Evolutionary conservation across 352 stramenopile species (phyloP), one percentile per base, ranked within the genome.

Genomic region (Plasmopara halstedii): DNA sequence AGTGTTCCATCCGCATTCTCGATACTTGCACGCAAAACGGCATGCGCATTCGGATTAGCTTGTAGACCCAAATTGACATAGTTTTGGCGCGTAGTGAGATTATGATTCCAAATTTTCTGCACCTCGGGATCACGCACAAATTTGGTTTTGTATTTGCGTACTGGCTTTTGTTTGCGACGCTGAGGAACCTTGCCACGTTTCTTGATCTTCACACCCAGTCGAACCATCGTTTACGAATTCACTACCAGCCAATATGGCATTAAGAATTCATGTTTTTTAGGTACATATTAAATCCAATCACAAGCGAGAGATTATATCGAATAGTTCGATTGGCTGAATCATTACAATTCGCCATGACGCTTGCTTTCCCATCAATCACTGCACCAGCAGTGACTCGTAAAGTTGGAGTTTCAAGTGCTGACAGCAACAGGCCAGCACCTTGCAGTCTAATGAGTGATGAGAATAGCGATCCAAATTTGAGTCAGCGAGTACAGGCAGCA

Each of bases 41-140:
- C 35, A 53, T 74, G 55, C 33, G 58, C 66, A 67, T 91, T 91
- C 17, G 80, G 75, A 51, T 91, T 58, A 37, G 52, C 67, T 41
- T 79, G 60, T 19, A 91, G 64, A 0, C 77, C 80, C 36, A 91
- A 79, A 6, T 72, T 69, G 22, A 57, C 74, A 62, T 88, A 91
- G 66, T 91, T 91, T 50, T 91, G 80, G 54, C 63, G 68, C 23
- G 73, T 85, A 32, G 80, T 91, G 57, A 81, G 70, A 41, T 78
- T 72, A 64, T 91, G 80, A 51, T 88, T 54, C 80, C 80, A 91
- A 22, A 83, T 64, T 51, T 73, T 43, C 51, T 85, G 73, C 57
- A 90, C 70, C 37, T 71, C 66, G 18, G 71, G 57, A 64, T 90
- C 76, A 40, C 77, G 68, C 41, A 88, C 73, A 35, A 84, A 91